Conservation (phyloP, 2,329 filamentous ascomycete genomes). For the Stagonosporopsis cucurbitacearum region DNA sequence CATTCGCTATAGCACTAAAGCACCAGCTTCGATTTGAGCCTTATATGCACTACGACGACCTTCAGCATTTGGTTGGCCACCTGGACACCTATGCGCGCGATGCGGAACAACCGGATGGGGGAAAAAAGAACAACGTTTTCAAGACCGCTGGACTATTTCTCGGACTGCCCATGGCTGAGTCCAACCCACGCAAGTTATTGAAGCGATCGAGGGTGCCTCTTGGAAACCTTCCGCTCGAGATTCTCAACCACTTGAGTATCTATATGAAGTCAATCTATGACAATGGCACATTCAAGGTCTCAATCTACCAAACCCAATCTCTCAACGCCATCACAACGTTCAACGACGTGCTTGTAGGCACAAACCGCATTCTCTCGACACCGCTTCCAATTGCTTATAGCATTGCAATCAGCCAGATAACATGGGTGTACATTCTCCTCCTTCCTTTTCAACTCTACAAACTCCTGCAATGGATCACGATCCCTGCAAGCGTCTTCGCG, state of each 20-base stretch:
- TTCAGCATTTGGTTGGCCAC: slow-evolving; percentile 71
- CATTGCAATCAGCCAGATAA: slow-evolving; percentile 84
- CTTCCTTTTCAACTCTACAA: slow-evolving; percentile 79
- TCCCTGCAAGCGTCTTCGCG: slow-evolving; percentile 73
- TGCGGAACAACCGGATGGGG: slow-evolving; percentile 43
- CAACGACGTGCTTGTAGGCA: slow-evolving; percentile 74
- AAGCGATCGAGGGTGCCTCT: slow-evolving; percentile 74
- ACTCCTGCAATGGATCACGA: slow-evolving; percentile 72
- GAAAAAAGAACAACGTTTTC: slow-evolving; percentile 48
- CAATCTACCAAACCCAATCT: slow-evolving; percentile 65
- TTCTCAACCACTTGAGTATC: slow-evolving; percentile 72
- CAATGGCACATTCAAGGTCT: slow-evolving; percentile 62
- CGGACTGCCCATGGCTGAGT: slow-evolving; percentile 75
- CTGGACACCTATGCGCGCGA: slow-evolving; percentile 75
- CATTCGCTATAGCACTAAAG: slow-evolving; percentile 78
- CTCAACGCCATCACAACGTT: slow-evolving; percentile 67
- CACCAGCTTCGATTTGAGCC: slow-evolving; percentile 87
- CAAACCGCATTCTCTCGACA: slow-evolving; percentile 80
- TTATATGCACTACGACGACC: slow-evolving; percentile 75
- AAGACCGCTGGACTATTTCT: slow-evolving; percentile 74
- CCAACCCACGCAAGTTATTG: slow-evolving; percentile 77
- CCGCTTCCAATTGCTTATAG: slow-evolving; percentile 83
- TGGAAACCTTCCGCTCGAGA: slow-evolving; percentile 81
- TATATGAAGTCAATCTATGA: slow-evolving; percentile 68
- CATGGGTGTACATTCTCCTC: slow-evolving; percentile 80